Conservation (phyloP, 176 grass and related monocot species). For the Oryza punctata region DNA sequence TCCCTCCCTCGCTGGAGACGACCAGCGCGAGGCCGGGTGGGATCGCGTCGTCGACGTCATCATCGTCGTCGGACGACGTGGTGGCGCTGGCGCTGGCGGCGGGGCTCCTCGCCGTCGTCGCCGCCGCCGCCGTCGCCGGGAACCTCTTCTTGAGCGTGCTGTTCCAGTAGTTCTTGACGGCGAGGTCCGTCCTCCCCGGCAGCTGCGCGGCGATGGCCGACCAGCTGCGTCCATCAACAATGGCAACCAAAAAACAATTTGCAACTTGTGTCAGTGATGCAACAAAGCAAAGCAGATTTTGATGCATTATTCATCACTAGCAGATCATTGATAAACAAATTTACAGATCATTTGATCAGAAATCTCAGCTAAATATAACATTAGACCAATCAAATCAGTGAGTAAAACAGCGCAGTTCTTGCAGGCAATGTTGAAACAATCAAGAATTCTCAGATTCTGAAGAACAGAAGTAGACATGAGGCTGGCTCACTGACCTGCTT, state of each 20-base stretch:
- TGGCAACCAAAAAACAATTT: background rate
- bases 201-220: slow-evolving; percentile 49
- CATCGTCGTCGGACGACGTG: background rate
- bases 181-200: slow-evolving; percentile 58
- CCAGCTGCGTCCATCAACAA: slow-evolving; percentile 47
- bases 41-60: background rate
- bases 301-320: too few species aligned
- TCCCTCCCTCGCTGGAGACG: background rate
- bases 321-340: background rate
- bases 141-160: slow-evolving; percentile 63
- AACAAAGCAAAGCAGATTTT: background rate
- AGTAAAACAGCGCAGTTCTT: background rate
- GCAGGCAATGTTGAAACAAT: background rate
- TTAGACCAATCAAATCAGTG: background rate
- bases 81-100: background rate
- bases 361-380: background rate
- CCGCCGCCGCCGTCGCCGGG: background rate
- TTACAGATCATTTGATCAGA: background rate
- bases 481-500: slow-evolving; percentile 38
- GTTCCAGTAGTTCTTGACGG: slow-evolving; percentile 77
- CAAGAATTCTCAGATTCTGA: too few species aligned
- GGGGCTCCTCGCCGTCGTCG: background rate
- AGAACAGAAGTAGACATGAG: background rate
- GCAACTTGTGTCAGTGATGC: background rate
- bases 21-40: background rate